Evolutionary conservation across 2,329 filamentous ascomycete genomes (phyloP).

Genomic region (Achaetomium macrosporum): DNA sequence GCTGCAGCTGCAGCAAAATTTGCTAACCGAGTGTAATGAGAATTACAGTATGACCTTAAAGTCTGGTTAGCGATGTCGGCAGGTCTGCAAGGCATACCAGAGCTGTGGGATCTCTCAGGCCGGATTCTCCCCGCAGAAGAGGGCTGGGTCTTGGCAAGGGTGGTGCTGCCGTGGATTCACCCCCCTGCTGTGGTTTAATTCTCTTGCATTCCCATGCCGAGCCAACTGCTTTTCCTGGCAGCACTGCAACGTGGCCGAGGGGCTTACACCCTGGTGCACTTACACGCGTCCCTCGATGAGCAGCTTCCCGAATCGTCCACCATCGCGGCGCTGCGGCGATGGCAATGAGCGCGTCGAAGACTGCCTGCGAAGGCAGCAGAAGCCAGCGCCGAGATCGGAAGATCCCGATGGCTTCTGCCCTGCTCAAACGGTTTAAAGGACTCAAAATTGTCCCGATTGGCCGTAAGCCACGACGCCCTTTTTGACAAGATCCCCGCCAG

Average conservation of each 20-base stretch:
- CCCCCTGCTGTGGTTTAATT: neutral
- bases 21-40: neutral
- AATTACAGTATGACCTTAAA: neutral
- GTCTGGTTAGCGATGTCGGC: slow-evolving; percentile 14
- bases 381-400: slow-evolving; percentile 23
- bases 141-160: neutral
- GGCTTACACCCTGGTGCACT: slow-evolving; percentile 12
- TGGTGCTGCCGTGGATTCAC: neutral
- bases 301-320: slow-evolving; percentile 25
- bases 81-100: neutral
- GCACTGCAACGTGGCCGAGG: slow-evolving; percentile 12
- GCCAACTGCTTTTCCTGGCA: slow-evolving; percentile 14
- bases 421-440: neutral
- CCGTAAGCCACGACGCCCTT: slow-evolving; percentile 14
- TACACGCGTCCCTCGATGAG: slow-evolving; percentile 13
- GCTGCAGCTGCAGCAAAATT: slow-evolving; percentile 6
- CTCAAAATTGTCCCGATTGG: slow-evolving; percentile 22
- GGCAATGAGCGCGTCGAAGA: neutral
- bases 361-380: slow-evolving; percentile 1
- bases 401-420: slow-evolving; percentile 15
- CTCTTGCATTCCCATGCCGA: neutral
- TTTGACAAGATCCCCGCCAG: slow-evolving; percentile 12
- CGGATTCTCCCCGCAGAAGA: too few relatives aligned
- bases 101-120: neutral
- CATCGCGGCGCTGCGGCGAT: neutral